Conservation (phyloP, 2,329 filamentous ascomycete genomes). For the Diplodia intermedia region DNA sequence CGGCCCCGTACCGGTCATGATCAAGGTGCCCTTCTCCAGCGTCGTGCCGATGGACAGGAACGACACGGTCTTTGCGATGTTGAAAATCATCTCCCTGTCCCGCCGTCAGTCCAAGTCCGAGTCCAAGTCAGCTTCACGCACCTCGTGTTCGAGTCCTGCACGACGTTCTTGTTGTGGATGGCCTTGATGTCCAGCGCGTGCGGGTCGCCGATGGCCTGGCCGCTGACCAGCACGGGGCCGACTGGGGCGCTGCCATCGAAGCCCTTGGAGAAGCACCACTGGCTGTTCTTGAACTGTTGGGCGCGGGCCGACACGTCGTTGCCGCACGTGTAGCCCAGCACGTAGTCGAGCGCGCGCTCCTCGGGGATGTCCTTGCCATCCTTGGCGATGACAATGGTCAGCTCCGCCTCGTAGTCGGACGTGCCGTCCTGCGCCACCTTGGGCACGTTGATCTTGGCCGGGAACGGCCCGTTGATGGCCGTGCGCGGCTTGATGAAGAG, state of each 20-base stretch:
- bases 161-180: constrained; percentile 56
- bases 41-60: constrained; percentile 56
- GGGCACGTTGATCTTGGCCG: constrained; percentile 56
- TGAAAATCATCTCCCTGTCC: constrained; percentile 57
- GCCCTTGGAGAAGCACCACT: constrained; percentile 64
- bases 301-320: constrained; percentile 64
- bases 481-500: constrained; percentile 60
- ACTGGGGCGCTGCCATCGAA: constrained; percentile 64
- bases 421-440: constrained; percentile 57
- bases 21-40: constrained; percentile 56
- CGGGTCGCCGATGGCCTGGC: constrained; percentile 54
- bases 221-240: constrained; percentile 58
- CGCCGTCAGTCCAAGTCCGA: constrained; percentile 25
- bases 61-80: constrained; percentile 53
- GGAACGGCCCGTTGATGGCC: constrained; percentile 49
- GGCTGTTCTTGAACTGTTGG: constrained; percentile 55
- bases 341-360: constrained; percentile 56
- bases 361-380: constrained; percentile 59
- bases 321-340: constrained; percentile 61
- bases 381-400: constrained; percentile 58
- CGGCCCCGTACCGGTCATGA: constrained; percentile 59
- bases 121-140: constrained; percentile 35
- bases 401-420: constrained; percentile 54
- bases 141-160: constrained; percentile 50
- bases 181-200: constrained; percentile 54